Evolutionary conservation across 208 protist species (phyloP).

Genomic region (Wallacemonas sp.): DNA sequence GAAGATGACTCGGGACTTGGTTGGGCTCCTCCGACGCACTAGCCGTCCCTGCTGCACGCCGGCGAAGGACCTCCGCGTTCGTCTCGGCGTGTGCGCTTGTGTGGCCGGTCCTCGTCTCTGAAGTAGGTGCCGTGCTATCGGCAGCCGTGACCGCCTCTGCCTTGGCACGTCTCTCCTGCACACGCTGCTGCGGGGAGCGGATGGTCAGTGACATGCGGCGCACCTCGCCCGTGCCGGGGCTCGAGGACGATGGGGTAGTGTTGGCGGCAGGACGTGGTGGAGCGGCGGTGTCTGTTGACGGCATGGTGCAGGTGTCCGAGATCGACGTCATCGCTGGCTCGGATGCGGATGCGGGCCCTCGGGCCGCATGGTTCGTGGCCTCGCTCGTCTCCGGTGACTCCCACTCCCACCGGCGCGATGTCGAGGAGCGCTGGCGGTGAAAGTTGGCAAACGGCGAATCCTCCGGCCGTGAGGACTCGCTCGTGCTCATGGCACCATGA

Average conservation of each 20-base stretch:
- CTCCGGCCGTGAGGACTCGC: neutral
- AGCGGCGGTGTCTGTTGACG: neutral
- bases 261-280: neutral
- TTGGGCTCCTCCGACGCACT: too few relatives aligned
- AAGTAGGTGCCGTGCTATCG: too few relatives aligned
- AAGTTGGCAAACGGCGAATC: slow-evolving; percentile 13
- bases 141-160: too few relatives aligned
- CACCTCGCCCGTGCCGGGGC: slow-evolving; percentile 3
- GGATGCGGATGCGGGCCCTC: too few relatives aligned
- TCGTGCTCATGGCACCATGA: neutral
- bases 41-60: neutral
- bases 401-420: slow-evolving; percentile 15
- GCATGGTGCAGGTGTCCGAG: neutral
- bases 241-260: neutral
- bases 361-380: neutral
- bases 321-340: too few relatives aligned
- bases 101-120: neutral
- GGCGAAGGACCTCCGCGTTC: neutral
- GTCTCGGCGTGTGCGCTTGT: neutral
- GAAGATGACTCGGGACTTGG: neutral
- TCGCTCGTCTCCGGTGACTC: neutral
- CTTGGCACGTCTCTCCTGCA: too few relatives aligned
- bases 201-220: slow-evolving; percentile 74
- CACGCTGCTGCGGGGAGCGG: slow-evolving; percentile 38
- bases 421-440: neutral